Base-by-base conservation (phyloP, 768 basidiomycete genomes). In the Rubroboletus satanas region DNA sequence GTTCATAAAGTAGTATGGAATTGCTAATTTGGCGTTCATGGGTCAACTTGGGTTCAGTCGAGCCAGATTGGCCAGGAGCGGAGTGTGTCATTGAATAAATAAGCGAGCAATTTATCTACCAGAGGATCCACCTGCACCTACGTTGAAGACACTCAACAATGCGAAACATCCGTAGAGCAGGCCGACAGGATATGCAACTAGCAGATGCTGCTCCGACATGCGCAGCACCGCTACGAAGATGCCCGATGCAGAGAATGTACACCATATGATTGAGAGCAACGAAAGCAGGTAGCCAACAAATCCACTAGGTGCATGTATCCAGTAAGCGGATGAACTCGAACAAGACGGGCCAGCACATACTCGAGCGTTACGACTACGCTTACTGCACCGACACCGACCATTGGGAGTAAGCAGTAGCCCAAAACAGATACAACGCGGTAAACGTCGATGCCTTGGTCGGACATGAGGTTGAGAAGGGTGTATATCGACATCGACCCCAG, bases 161-260 rank as follows among this genome's bases (percentile, higher is more conserved):
- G 92, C 94, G 67, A 96, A 96, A 71, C 93, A 96, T 18, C 93
- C 93, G 64, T 97, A 99, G 23, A 98, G 76, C 49, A 99, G 74
- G 36, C 91, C 93, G 49, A 98, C 85, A 11, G 97, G 97, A 73
- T 99, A 99, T 60, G 95, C 97, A 38, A 99, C 94, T 23, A 99
- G 82, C 28, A 98, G 76, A 45, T 95, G 81, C 69, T 99, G 97
- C 60, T 95, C 89, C 9, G 92, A 93, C 91, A 99, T 95, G 59
- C 91, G 83, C 48, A 99, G 77, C 37, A 98, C 94, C 3, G 92
- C 88, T 9, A 96, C 93, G 63, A 99, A 98, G 52, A 99, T 98
- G 14, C 87, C 88, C 2, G 92, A 95, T 11, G 97, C 96, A 7
- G 95, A 83, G 66, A 96, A 93, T 35, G 97, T 97, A 75, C 94